These are phyloP conservation scores for Eutypella sp. DNA, from an alignment of 2,329 filamentous ascomycete genomes.

Conservation along the genomic window DNA sequence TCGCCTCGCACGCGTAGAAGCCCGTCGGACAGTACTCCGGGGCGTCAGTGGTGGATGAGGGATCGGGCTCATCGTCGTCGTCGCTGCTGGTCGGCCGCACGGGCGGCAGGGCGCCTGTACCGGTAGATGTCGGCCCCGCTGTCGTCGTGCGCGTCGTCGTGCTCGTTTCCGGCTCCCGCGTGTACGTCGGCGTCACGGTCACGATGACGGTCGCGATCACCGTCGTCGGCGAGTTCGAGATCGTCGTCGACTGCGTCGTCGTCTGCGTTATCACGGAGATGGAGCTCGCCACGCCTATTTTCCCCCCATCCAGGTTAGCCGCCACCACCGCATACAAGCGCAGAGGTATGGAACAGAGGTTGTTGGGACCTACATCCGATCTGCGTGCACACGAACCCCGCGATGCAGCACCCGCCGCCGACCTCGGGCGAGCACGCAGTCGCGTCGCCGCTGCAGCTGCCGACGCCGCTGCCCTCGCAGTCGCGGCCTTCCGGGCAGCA, in stretches of 20 bases:
- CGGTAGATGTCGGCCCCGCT: slow-evolving; percentile 25
- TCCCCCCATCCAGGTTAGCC: background rate
- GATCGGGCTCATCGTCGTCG: slow-evolving; percentile 21
- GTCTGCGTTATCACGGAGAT: slow-evolving; percentile 31
- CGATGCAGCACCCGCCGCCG: slow-evolving; percentile 72
- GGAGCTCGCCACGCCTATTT: slow-evolving; percentile 30
- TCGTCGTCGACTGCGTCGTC: slow-evolving; percentile 33
- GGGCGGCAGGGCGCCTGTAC: slow-evolving; percentile 31
- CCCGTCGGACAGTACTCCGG: slow-evolving; percentile 69
- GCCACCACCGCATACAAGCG: slow-evolving; percentile 5
- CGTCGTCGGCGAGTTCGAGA: slow-evolving; percentile 28
- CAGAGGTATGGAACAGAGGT: slow-evolving; percentile 1
- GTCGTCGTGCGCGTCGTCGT: slow-evolving; percentile 30
- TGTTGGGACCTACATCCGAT: slow-evolving; percentile 57
- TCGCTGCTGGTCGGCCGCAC: slow-evolving; percentile 32
- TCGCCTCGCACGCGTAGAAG: slow-evolving; percentile 85
- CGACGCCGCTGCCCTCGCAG: slow-evolving; percentile 61
- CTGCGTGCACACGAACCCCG: slow-evolving; percentile 64
- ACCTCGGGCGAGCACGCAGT: slow-evolving; percentile 58
- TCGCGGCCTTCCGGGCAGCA: slow-evolving; percentile 65
- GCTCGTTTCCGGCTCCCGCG: slow-evolving; percentile 22
- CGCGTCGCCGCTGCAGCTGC: slow-evolving; percentile 56
- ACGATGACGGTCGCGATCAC: slow-evolving; percentile 32
- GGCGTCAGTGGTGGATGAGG: slow-evolving; percentile 17
- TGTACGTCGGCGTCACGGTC: slow-evolving; percentile 33